Conservation (phyloP, 1,139 yeast genomes). For the Candida labiduridarum region DNA sequence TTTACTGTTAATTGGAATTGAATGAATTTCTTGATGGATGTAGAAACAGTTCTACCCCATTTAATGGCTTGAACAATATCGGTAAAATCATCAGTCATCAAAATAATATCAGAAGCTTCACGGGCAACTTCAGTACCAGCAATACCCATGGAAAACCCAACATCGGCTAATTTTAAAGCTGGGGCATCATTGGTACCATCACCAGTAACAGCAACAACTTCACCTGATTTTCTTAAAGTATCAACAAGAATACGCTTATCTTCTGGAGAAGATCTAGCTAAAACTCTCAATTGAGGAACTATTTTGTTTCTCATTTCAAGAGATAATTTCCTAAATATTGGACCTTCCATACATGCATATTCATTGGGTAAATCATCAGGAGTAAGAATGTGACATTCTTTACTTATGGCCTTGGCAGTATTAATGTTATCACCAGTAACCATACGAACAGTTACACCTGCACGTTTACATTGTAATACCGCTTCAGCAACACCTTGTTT, state of each 20-base stretch:
- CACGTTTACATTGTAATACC: constrained; percentile 78
- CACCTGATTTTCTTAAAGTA: constrained; percentile 77
- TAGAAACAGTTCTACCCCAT: constrained; percentile 98
- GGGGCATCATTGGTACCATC: constrained; percentile 98
- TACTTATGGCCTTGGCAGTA: constrained; percentile 90
- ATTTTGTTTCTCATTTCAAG: constrained; percentile 57
- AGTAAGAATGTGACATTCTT: constrained; percentile 76
- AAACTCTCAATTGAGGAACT: constrained; percentile 75
- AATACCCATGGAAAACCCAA: constrained; percentile 93
- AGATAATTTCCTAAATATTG: constrained; percentile 71
- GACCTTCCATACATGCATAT: constrained; percentile 88
- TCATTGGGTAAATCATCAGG: constrained; percentile 55
- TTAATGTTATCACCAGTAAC: constrained; percentile 93
- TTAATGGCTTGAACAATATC: constrained; percentile 97
- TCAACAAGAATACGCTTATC: constrained; percentile 88
- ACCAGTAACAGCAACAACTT: constrained; percentile 98
- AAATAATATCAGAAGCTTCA: constrained; percentile 91
- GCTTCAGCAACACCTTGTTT: constrained; percentile 91
- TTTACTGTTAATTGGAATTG: constrained; percentile 97
- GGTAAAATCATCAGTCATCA: constrained; percentile 93
- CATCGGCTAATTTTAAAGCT: constrained; percentile 89
- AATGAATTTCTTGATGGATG: constrained; percentile 90
- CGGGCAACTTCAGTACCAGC: constrained; percentile 94
- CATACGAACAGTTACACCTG: constrained; percentile 96
- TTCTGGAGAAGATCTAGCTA: constrained; percentile 95